Conservation (phyloP, 352 stramenopile genomes). For the Chrysophaeum taylorii region DNA sequence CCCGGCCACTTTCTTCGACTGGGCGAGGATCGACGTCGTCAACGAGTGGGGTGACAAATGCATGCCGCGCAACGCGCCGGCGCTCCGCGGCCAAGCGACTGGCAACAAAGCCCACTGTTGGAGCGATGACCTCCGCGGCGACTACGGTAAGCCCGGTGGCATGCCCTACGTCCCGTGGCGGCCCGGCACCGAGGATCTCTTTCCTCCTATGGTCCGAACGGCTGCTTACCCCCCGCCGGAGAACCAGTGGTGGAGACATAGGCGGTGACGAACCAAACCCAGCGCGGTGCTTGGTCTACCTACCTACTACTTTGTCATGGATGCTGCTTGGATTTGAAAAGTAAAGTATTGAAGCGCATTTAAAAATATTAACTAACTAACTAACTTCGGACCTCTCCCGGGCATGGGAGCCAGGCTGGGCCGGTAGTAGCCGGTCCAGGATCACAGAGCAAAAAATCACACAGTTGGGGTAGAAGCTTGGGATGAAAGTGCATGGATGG, state of each 20-base stretch:
- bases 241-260: too few species aligned
- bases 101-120: background rate
- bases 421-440: too few species aligned
- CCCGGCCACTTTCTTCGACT: background rate
- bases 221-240: background rate
- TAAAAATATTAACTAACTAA: too few species aligned
- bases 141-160: background rate
- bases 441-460: too few species aligned
- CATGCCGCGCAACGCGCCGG: background rate
- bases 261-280: too few species aligned
- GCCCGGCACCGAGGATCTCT: background rate
- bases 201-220: background rate
- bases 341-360: too few species aligned
- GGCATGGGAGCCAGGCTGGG: too few species aligned
- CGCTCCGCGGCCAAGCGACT: background rate
- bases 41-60: conserved; percentile 16
- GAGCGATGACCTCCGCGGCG: background rate
- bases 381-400: too few species aligned
- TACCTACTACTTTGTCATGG: background rate
- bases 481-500: too few species aligned
- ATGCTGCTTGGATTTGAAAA: too few species aligned
- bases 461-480: too few species aligned
- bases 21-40: background rate
- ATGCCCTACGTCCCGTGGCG: conserved; percentile 12
- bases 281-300: background rate